A percentile compares a stretch with the other conserved stretches of the same genome.
Evolutionary conservation across 2,329 filamentous ascomycete species (phyloP).

Genomic region (Exophiala alcalophila): DNA sequence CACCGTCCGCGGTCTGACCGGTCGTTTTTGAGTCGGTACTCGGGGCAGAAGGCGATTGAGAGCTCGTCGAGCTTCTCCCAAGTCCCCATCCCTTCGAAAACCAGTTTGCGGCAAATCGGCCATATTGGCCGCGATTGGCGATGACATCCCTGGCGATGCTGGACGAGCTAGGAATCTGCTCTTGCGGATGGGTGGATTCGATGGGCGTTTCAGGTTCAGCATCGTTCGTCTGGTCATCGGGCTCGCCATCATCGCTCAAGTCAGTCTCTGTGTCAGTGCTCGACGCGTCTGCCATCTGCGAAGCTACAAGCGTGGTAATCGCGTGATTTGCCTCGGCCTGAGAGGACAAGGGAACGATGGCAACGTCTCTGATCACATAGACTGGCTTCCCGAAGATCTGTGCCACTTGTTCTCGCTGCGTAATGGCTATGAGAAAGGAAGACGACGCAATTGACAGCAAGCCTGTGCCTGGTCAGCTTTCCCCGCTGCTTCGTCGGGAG

Average conservation of each 20-base stretch:
- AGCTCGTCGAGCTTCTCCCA: not conserved
- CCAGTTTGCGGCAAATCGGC: slow-evolving; percentile 86
- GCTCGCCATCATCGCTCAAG: slow-evolving; percentile 30
- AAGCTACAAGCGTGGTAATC: slow-evolving; percentile 48
- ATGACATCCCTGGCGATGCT: slow-evolving; percentile 89
- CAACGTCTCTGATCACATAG: slow-evolving; percentile 84
- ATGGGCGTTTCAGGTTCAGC: slow-evolving; percentile 21
- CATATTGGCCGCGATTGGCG: slow-evolving; percentile 75
- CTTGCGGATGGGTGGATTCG: slow-evolving; percentile 4
- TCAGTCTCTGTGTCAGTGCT: slow-evolving; percentile 28
- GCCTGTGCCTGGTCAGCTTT: slow-evolving; percentile 53
- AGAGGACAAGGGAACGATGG: slow-evolving; percentile 81
- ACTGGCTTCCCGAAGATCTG: slow-evolving; percentile 77
- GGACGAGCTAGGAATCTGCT: slow-evolving; percentile 42
- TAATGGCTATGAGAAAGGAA: slow-evolving; percentile 84
- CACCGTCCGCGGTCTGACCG: slow-evolving; percentile 1
- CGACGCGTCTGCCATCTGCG: slow-evolving; percentile 13
- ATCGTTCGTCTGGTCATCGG: slow-evolving; percentile 6
- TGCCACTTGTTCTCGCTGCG: slow-evolving; percentile 80
- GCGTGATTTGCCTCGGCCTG: slow-evolving; percentile 70
- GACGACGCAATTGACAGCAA: slow-evolving; percentile 77
- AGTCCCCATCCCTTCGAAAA: slow-evolving; percentile 74
- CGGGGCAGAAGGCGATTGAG: not conserved
- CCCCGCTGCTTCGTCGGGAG: slow-evolving; percentile 3
- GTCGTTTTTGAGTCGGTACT: not conserved